Evolutionary conservation across 148 eudicot species (phyloP).

Genomic region (Simmondsia chinensis): DNA sequence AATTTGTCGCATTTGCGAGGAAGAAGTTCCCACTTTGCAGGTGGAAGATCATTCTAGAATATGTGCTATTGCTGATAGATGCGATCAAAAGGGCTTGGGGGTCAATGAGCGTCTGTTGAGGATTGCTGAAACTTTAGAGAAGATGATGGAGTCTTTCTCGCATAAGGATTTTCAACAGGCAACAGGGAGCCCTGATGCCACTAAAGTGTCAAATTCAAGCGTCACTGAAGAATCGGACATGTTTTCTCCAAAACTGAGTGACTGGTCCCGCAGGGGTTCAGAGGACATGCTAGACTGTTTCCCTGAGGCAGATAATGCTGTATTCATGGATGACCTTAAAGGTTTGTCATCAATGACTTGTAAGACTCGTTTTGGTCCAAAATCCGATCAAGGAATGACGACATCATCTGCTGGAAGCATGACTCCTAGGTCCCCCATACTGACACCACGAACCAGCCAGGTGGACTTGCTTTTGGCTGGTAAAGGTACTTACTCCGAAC

Average conservation of each 20-base stretch:
- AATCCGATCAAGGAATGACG: constrained; percentile 99
- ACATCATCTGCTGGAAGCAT: constrained; percentile 97
- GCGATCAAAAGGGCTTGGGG: constrained; percentile 90
- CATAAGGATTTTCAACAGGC: constrained; percentile 67
- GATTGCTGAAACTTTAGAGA: constrained; percentile 88
- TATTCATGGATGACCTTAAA: constrained; percentile 77
- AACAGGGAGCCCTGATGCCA: constrained; percentile 81
- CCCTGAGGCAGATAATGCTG: constrained; percentile 76
- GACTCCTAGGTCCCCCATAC: constrained; percentile 92
- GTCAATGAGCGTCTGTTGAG: constrained; percentile 83
- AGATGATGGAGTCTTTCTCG: constrained; percentile 58
- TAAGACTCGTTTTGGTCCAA: constrained; percentile 93
- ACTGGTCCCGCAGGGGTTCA: constrained; percentile 96
- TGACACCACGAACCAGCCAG: constrained; percentile 80
- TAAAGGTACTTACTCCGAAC: constrained; percentile 81
- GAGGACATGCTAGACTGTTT: constrained; percentile 95
- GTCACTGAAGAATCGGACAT: constrained; percentile 89
- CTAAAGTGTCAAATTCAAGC: constrained; percentile 81
- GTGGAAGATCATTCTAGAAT: constrained; percentile 97
- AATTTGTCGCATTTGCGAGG: constrained; percentile 97
- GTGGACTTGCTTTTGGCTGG: constrained; percentile 80
- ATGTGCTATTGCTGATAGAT: constrained; percentile 93
- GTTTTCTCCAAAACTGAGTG: constrained; percentile 88
- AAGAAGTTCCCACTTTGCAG: constrained; percentile 90
- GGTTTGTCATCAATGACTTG: constrained; percentile 84